A percentile compares a stretch with the other conserved stretches of the same genome.
Conservation (phyloP, 306 rosid species). For the Casuarina cunninghamiana region DNA sequence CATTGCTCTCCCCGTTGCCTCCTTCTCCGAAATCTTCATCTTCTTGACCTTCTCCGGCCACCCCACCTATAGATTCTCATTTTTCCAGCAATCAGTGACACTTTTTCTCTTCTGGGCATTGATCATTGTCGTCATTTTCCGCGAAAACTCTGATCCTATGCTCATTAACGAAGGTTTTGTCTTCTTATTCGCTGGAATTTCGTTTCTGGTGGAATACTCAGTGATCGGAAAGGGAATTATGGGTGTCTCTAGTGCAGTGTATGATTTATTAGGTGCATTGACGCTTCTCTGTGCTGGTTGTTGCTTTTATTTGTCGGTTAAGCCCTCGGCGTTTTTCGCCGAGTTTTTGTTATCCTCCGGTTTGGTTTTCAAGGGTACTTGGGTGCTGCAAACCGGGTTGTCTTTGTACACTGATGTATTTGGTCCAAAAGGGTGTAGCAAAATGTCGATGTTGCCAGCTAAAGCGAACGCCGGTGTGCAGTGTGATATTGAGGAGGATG, state of each 20-base stretch:
- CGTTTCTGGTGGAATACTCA: slow-evolving; percentile 41
- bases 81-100: slow-evolving; percentile 61
- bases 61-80: slow-evolving; percentile 63
- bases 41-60: slow-evolving; percentile 62
- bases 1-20: slow-evolving; percentile 67
- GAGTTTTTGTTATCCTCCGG: slow-evolving; percentile 71
- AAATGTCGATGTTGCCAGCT: slow-evolving; percentile 34
- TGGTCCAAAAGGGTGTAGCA: slow-evolving; percentile 68
- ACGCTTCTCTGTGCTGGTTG: slow-evolving; percentile 60
- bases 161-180: slow-evolving; percentile 30
- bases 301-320: slow-evolving; percentile 58
- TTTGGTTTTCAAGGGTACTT: slow-evolving; percentile 74
- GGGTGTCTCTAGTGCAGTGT: slow-evolving; percentile 57
- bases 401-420: slow-evolving; percentile 70
- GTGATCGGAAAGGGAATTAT: slow-evolving; percentile 50
- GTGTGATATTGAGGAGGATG: slow-evolving; percentile 80
- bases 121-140: slow-evolving; percentile 42
- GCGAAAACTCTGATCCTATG: slow-evolving; percentile 39
- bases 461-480: slow-evolving; percentile 42
- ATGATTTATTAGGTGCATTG: slow-evolving; percentile 54
- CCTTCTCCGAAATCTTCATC: slow-evolving; percentile 61
- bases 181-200: slow-evolving; percentile 36
- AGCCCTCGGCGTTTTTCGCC: slow-evolving; percentile 67
- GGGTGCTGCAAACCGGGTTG: slow-evolving; percentile 77
- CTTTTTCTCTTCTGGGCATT: slow-evolving; percentile 70